Base-by-base conservation (phyloP, 495 filamentous ascomycete genomes). In the Astrocystis sublimbata region DNA sequence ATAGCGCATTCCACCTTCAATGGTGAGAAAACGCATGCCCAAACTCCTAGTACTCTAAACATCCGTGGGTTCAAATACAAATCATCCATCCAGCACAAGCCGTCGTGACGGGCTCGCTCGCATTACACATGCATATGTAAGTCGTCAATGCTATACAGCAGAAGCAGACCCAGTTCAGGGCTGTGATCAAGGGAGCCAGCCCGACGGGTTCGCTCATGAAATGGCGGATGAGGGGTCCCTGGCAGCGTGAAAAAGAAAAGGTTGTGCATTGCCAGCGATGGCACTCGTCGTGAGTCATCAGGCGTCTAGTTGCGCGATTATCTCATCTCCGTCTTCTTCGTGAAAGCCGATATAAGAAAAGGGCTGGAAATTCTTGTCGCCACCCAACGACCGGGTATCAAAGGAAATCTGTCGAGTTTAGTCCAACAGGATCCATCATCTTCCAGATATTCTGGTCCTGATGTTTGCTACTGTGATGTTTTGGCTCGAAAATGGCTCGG, bases 81-180 rank as follows among this genome's bases (percentile, higher is more conserved):
- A 28, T 31, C 40, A 3, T 21, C 9, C 17, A 46, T 45, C 54
- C 54, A 26, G 19, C 17, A 43, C 24, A 13, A 45, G n/a, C 28
- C 40, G 28, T 10, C 2, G 24, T 45, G 9, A 30, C 35, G 36
- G 28, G 54, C 15, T 45, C 40, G 17, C 15, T 4, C 19, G 28
- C 10, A 23, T 35, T 21, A 24, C 30, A 15, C 43, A 45, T 26
- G 38, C 33, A 31, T 49, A 47, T 58, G 47, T n/a, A n/a, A n/a
- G n/a, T n/a, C n/a, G 30, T 30, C 42, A 58, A 58, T 58, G 56
- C 56, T n/a, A 58, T 28, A 43, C 58, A 47, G 15, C n/a, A 38
- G 33, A 30, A 35, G 15, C 31, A 6, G 12, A 12, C 24, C n/a
- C 31, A n/a, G 33, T 36, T 36, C 31, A 7, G 28, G 7, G 10